Base-by-base conservation (phyloP, 2,329 filamentous ascomycete genomes). In the Cladophialophora chaetospira region DNA sequence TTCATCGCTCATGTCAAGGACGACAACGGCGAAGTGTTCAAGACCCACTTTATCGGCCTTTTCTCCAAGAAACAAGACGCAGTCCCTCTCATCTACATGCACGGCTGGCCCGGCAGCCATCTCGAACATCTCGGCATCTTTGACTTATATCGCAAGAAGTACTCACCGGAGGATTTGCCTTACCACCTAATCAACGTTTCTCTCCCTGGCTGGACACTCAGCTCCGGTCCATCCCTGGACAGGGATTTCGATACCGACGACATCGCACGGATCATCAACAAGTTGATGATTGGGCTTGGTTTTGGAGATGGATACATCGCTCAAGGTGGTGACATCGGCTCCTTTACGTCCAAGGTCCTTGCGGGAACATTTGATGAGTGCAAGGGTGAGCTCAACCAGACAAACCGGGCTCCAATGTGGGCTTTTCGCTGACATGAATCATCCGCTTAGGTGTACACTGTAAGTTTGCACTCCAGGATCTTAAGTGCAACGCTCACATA, bases 251-350 rank as follows among this genome's bases (percentile, higher is more conserved):
- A 61, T 0, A 58, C 71, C 0, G 62, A 68, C 0, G 73, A 77
- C 45, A 73, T 70, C 25, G 74, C 79, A 0, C 68, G 72, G 1
- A 66, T 81, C 6, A 70, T 84, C 52, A 73, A 84, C 67, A 72
- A 76, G 19, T 62, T 85, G 2, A 80, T 85, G 75, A 58, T 78
- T 1, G 72, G 72, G 0, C 73, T 85, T 3, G 83, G 82, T 0
- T 82, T 85, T 44, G 72, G 70, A 0, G 42, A 31, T 25, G 78
- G 77, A 2, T 85, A 85, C 60, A 67, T 83, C 5, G 74, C 75
- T 0, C 82, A 85, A 66, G 83, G 83, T 8, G 83, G 83, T 3
- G 83, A 86, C 62, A 71, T 85, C 1, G 79, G 81, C 2, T 75
- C 73, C 40, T 68, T 72, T 23, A 55, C 83, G 3, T 69, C 74